Conservation (phyloP, 2,329 filamentous ascomycete species). For the Talaromyces marneffei region DNA sequence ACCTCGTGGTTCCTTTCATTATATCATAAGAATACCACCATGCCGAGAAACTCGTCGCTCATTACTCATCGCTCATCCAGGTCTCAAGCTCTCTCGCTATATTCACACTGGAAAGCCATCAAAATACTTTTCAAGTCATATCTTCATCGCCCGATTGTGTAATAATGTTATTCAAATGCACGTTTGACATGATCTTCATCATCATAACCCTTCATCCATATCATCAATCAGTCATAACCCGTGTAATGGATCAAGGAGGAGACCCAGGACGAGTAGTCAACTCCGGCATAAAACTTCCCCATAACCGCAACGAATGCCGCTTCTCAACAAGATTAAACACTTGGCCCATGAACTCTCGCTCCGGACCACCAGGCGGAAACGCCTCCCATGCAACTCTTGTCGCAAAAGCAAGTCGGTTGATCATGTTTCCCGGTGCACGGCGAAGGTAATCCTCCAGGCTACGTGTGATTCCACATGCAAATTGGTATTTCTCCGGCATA, state of each 20-base stretch:
- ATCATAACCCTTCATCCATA: neutral
- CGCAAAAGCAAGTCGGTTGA: constrained; percentile 34
- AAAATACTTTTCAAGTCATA: neutral
- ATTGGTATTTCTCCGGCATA: constrained; percentile 27
- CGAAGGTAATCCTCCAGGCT: constrained; percentile 33
- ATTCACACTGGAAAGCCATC: neutral
- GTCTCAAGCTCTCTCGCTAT: neutral
- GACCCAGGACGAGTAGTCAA: constrained; percentile 23
- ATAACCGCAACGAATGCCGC: constrained; percentile 30
- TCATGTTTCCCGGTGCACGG: constrained; percentile 34
- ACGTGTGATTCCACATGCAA: constrained; percentile 33
- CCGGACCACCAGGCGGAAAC: constrained; percentile 28
- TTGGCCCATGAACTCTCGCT: constrained; percentile 28
- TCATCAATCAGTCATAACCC: neutral
- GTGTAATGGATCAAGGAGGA: neutral
- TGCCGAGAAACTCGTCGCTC: neutral
- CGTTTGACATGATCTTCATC: neutral
- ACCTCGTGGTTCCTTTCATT: neutral
- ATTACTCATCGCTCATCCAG: neutral
- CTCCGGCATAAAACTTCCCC: constrained; percentile 33
- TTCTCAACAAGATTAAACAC: constrained; percentile 31
- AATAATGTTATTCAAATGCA: neutral
- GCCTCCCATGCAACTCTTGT: constrained; percentile 35
- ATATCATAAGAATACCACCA: neutral
- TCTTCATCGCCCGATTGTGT: neutral